Evolutionary conservation across 768 basidiomycete species (phyloP), one percentile per base, ranked within the genome.

Genomic region (Crepidotus variabilis): DNA sequence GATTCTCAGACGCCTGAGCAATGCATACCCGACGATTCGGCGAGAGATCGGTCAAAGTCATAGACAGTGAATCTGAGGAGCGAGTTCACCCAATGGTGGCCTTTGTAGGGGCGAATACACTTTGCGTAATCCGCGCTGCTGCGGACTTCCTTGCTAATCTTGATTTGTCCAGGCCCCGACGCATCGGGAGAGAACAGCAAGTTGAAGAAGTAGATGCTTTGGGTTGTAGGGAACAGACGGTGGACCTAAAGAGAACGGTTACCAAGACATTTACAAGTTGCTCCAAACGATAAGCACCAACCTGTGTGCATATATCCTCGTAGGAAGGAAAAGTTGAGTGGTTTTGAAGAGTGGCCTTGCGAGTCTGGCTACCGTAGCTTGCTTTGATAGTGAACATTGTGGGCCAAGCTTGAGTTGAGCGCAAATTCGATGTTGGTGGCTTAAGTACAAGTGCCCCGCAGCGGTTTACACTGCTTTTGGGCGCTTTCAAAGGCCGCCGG

Each of bases 371-470:
- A 54, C 79, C 74, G 68, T 89, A 90, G 20, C 87, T 87, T n/a
- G 84, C 88, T 71, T 92, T 92, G 66, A 91, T 80, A 55, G 83
- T 82, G 75, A 90, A 90, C 82, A 59, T 59, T 61, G 61, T 56
- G 32, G 52, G 39, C 47, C 18, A 32, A 24, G 43, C 16, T 18
- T 35, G 36, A 50, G 47, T 43, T 46, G 55, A 46, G 54, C 22
- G 47, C 48, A 47, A 45, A 39, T 11, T 28, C 23, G 24, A 9
- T 45, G 50, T 48, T 56, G 18, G 39, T 43, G 54, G 13, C 32
- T 39, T 13, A 32, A 47, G 47, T 21, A 59, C 47, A 34, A 49
- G 21, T 16, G 33, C 46, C 52, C 51, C 60, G 63, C 63, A 63
- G 63, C 50, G 28, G 22, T 10, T 22, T 36, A 52, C 10, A 50